These are phyloP conservation scores for Cordyceps militaris DNA, from an alignment of 2,329 filamentous ascomycete species.

Conservation along the genomic window DNA sequence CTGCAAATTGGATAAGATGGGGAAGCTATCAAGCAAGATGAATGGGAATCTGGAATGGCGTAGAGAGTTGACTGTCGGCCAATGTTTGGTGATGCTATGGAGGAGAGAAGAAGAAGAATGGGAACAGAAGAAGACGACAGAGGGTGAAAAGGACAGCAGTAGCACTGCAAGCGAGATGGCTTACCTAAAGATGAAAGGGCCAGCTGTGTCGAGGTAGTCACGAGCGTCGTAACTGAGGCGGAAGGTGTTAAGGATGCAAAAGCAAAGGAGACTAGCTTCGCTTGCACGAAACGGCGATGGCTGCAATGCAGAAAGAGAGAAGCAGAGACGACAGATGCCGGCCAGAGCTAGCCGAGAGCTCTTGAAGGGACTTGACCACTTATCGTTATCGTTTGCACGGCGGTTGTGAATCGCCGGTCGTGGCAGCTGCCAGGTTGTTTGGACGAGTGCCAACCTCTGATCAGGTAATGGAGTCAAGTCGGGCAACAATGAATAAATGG, in stretches of 20 bases:
- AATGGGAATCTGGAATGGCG: conserved; percentile 27
- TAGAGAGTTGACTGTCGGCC: conserved; percentile 36
- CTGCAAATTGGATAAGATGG: conserved; percentile 33
- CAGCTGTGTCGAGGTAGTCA: conserved; percentile 9
- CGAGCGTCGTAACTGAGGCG: conserved; percentile 12
- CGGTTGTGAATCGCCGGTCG: conserved; percentile 5
- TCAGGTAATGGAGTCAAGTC: neutral
- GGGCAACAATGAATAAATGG: neutral
- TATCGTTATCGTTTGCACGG: conserved; percentile 9
- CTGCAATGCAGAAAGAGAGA: neutral
- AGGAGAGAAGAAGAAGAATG: conserved; percentile 26
- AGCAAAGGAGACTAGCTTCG: conserved; percentile 10
- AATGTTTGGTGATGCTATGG: conserved; percentile 41
- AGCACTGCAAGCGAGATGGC: conserved; percentile 4
- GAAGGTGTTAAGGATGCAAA: conserved; percentile 17
- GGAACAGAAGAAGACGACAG: conserved; percentile 19
- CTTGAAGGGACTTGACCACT: neutral
- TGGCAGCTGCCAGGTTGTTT: conserved; percentile 11
- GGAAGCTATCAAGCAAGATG: conserved; percentile 54
- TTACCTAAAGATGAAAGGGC: conserved; percentile 17
- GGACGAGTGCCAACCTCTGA: neutral
- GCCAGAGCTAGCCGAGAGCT: neutral
- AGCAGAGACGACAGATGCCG: neutral
- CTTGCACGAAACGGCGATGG: neutral
- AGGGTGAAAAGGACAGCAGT: conserved; percentile 7